These are phyloP conservation scores for Botryotinia globosa DNA, from an alignment of 2,329 filamentous ascomycete genomes.

Conservation along the genomic window DNA sequence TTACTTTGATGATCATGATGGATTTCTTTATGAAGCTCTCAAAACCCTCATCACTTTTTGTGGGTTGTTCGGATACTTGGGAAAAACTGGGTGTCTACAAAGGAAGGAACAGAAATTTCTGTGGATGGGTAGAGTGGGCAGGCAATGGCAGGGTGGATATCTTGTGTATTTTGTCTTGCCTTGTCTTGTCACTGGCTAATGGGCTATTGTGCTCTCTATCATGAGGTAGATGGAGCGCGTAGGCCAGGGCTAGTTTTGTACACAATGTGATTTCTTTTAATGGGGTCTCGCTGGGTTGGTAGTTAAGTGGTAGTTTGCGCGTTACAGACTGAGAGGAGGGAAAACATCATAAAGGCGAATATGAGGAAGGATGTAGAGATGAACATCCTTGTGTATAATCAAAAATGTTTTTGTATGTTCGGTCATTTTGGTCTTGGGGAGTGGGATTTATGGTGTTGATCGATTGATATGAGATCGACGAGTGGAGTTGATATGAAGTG, in stretches of 20 bases:
- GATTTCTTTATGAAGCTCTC: constrained; percentile 21
- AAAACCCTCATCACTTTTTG: constrained; percentile 2
- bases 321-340: constrained; percentile 3
- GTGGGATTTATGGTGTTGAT: not conserved
- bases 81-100: constrained; percentile 16
- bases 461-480: not conserved
- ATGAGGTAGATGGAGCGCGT: constrained; percentile 12
- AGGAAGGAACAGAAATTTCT: constrained; percentile 14
- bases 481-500: constrained; percentile 2
- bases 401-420: constrained; percentile 13
- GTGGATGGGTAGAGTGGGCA: not conserved
- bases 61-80: constrained; percentile 12
- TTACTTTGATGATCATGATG: constrained; percentile 21
- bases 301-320: not conserved
- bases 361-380: not conserved
- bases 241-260: constrained; percentile 4
- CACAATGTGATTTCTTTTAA: constrained; percentile 7
- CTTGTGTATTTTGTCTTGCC: constrained; percentile 3
- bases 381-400: constrained; percentile 16
- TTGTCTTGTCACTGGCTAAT: constrained; percentile 11
- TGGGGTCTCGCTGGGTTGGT: not conserved
- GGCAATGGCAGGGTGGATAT: constrained; percentile 7
- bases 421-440: not conserved
- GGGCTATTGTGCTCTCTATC: constrained; percentile 14
- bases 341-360: not conserved